Evolutionary conservation across 192 early-diverging fungal species (phyloP).

Genomic region (Linderina pennispora): DNA sequence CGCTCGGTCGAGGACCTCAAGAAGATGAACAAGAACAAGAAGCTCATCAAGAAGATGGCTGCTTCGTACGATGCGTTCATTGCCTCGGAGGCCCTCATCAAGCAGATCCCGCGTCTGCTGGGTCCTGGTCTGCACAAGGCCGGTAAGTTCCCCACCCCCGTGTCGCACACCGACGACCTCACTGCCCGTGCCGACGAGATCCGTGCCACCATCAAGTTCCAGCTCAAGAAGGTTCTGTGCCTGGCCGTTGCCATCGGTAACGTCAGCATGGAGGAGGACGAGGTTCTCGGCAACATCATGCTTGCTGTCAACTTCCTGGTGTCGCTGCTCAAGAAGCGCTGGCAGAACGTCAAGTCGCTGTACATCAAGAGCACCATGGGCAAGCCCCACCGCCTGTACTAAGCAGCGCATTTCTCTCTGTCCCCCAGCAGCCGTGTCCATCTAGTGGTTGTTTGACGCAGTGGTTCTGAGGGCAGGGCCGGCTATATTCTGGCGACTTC

Average conservation of each 20-base stretch:
- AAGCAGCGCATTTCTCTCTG: slow-evolving; percentile 17
- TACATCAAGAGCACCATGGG: slow-evolving; percentile 98
- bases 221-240: slow-evolving; percentile 98
- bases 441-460: not conserved
- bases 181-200: slow-evolving; percentile 86
- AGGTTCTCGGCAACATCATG: slow-evolving; percentile 95
- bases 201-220: slow-evolving; percentile 99
- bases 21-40: slow-evolving; percentile 99
- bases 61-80: slow-evolving; percentile 98
- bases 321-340: slow-evolving; percentile 97
- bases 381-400: slow-evolving; percentile 86
- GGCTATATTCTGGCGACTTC: too few relatives aligned
- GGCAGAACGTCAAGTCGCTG: slow-evolving; percentile 98
- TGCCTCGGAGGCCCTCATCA: slow-evolving; percentile 95
- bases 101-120: slow-evolving; percentile 98
- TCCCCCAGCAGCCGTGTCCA: not conserved
- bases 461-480: too few relatives aligned
- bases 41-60: slow-evolving; percentile 98
- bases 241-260: slow-evolving; percentile 95
- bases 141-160: slow-evolving; percentile 97
- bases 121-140: slow-evolving; percentile 98
- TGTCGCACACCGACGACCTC: slow-evolving; percentile 83
- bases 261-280: slow-evolving; percentile 91
- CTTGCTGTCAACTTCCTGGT: slow-evolving; percentile 98
- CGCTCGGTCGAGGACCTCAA: slow-evolving; percentile 97